These are phyloP conservation scores for Chenopodium berlandieri DNA, from an alignment of 148 eudicot species.

Conservation along the genomic window DNA sequence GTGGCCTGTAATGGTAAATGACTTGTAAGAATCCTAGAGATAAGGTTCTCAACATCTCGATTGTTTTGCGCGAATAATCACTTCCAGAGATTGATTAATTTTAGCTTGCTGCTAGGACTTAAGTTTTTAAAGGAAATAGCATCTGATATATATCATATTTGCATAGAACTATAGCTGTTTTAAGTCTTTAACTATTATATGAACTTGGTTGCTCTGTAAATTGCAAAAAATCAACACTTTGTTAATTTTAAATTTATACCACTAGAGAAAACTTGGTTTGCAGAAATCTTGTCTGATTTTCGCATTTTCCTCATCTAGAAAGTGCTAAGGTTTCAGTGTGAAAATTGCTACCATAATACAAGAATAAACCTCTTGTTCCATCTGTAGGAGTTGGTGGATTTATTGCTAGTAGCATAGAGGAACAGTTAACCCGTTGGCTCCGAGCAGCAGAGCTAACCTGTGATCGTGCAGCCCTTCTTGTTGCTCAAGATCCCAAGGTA, in stretches of 20 bases:
- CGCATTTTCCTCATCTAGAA: background rate
- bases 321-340: background rate
- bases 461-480: conserved; percentile 99
- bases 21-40: background rate
- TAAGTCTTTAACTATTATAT: background rate
- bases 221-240: background rate
- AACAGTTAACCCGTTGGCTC: conserved; percentile 90
- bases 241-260: background rate
- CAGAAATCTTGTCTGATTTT: background rate
- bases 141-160: background rate
- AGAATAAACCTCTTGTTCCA: conserved; percentile 5
- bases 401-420: conserved; percentile 83
- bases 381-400: conserved; percentile 76
- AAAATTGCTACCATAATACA: background rate
- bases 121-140: background rate
- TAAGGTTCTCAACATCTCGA: background rate
- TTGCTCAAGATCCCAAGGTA: conserved; percentile 98
- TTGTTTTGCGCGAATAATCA: background rate
- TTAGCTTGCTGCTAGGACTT: background rate
- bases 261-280: background rate
- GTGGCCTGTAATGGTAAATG: too few species aligned
- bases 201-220: background rate
- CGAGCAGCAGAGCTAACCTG: conserved; percentile 97
- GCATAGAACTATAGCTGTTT: background rate
- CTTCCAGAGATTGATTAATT: background rate